These are phyloP conservation scores for Blastocystis sp. DNA, from an alignment of 352 stramenopile genomes.

Conservation along the genomic window DNA sequence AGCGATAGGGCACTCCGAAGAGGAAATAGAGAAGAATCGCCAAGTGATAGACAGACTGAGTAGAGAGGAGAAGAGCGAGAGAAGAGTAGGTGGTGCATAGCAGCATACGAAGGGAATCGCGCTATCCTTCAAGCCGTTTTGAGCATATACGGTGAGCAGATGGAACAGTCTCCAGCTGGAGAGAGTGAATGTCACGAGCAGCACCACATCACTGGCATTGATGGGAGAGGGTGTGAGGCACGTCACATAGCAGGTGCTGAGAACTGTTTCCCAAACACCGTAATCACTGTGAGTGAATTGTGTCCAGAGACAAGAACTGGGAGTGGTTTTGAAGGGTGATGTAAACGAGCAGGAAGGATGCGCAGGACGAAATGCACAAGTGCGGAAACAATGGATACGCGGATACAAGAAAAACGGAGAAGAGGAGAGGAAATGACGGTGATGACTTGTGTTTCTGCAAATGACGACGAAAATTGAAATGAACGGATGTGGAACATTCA, in stretches of 20 bases:
- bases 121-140: background rate
- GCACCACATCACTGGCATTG: background rate
- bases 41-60: background rate
- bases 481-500: background rate
- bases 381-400: background rate
- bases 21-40: background rate
- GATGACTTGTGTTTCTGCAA: background rate
- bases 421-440: background rate
- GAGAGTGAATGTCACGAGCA: background rate
- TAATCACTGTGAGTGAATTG: background rate
- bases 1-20: background rate
- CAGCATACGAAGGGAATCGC: background rate
- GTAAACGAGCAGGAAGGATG: constrained; percentile 4
- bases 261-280: background rate
- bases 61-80: background rate
- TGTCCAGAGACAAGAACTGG: background rate
- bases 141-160: background rate
- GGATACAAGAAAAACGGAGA: background rate
- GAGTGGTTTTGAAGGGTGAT: background rate
- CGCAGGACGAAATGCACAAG: background rate
- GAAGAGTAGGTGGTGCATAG: background rate
- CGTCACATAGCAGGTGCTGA: background rate
- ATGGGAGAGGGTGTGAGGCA: background rate
- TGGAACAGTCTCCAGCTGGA: constrained; percentile 15
- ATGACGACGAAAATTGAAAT: background rate